Percentiles rank a stretch among this genome's conserved stretches.
phyloP scores from a whole-genome alignment of 2,329 filamentous ascomycete genomes.

The Trichoderma gracile region DNA sequence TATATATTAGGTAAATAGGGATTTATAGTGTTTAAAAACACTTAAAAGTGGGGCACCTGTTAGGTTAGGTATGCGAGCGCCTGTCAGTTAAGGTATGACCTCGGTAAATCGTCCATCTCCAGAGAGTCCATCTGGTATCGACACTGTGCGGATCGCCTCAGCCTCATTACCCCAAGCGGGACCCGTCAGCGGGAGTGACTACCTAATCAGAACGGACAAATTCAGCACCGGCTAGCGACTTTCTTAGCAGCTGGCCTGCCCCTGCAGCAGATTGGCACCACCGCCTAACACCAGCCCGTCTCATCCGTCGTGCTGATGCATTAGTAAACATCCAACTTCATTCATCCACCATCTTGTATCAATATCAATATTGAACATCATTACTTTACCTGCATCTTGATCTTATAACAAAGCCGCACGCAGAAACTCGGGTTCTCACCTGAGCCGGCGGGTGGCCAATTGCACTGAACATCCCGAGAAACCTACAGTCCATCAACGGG shows the following conservation, averaged over 20 bases:
- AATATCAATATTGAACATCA: background rate
- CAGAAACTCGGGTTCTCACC: background rate
- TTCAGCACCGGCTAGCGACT: no score
- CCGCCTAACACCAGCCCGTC: no score
- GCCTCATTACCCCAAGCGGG: background rate
- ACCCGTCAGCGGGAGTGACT: background rate
- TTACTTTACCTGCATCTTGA: background rate
- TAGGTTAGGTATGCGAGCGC: no score
- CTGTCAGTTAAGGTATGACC: no score
- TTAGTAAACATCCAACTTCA: slow-evolving; percentile 20
- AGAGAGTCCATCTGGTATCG: rapidly evolving
- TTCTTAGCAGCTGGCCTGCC: background rate
- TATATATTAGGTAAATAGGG: no score
- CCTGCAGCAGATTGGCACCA: background rate
- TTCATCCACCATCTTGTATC: background rate
- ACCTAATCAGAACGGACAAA: background rate
- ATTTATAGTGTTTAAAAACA: no score
- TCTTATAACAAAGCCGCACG: background rate
- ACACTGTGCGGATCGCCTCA: slow-evolving; percentile 2
- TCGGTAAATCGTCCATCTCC: background rate
- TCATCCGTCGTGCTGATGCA: background rate
- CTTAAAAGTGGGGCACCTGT: no score
- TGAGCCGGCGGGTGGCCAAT: background rate
- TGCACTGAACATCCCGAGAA: background rate
- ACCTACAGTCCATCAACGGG: no score